Base-by-base conservation (phyloP, 164 flowering plant genomes). In the Malania oleifera region DNA sequence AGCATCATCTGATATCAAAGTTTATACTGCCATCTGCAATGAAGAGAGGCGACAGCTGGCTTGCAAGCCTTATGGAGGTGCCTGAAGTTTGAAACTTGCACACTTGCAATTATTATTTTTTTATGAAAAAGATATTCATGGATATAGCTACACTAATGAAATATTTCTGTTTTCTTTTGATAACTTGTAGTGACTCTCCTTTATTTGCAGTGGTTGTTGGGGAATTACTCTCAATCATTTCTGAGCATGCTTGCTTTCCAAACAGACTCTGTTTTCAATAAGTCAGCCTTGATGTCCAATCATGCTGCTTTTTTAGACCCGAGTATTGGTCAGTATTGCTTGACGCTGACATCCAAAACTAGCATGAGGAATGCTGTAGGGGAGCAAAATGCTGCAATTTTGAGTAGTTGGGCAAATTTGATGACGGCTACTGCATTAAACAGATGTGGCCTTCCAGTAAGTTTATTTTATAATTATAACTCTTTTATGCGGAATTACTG, bases 371-470 rank as follows among this genome's bases (percentile, higher is more conserved):
- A 86, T 80, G 80, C 87, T 28, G 59, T 87, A 18, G 99, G 97
- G 50, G 97, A 88, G 61, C 55, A 38, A 52, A 71, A 74, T 67
- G 73, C 91, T 72, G 79, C 84, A 43, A 25, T 70, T 44, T 75
- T 95, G 48, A 57, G 74, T 54, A 76, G 84, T 65, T 87, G 88
- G 96, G 95, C 93, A 53, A 72, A 72, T 37, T 65, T 76, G 73
- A 84, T 86, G 84, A 74, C 72, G 25, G 82, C 84, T 59, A 75
- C 73, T 62, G 78, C 99, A 50, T 75, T 89, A 24, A 77, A 73
- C 72, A 85, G 89, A 81, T 72, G 82, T 64, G 97, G 97, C 15
- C 84, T 83, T 68, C 87, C 85, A 61, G 99, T 95, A 84, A 82
- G 96, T 86, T 56, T 9, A 18, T 62, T 20, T 52, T 62, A 12